Conservation (phyloP, 2,329 filamentous ascomycete species). For the Stagonosporopsis tanaceti region DNA sequence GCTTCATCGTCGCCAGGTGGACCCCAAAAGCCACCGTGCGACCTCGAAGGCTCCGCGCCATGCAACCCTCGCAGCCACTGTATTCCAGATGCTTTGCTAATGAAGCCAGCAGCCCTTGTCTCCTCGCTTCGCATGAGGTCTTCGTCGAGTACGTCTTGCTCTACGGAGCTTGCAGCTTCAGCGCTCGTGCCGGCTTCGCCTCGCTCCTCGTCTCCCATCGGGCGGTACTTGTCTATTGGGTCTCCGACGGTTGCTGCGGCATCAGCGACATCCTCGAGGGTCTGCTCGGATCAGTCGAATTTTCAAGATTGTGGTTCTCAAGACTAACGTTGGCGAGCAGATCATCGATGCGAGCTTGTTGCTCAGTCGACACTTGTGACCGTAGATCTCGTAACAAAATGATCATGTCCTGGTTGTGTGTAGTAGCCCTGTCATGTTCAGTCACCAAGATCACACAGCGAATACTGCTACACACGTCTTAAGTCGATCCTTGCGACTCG, state of each 20-base stretch:
- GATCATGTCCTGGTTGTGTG: slow-evolving; percentile 41
- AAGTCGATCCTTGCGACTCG: slow-evolving; percentile 45
- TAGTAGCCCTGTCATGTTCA: slow-evolving; percentile 32
- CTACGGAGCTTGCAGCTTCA: slow-evolving; percentile 36
- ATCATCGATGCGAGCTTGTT: slow-evolving; percentile 31
- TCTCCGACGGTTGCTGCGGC: slow-evolving; percentile 23
- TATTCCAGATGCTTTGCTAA: slow-evolving; percentile 35
- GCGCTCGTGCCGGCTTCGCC: slow-evolving; percentile 35
- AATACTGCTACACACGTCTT: slow-evolving; percentile 38
- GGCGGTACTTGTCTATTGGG: slow-evolving; percentile 21
- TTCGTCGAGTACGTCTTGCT: slow-evolving; percentile 35
- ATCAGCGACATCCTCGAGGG: slow-evolving; percentile 31
- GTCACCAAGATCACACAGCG: neutral
- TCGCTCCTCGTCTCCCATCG: slow-evolving; percentile 12
- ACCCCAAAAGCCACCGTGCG: slow-evolving; percentile 23
- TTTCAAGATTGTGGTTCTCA: neutral
- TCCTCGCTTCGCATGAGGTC: slow-evolving; percentile 31
- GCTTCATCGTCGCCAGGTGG: slow-evolving; percentile 26
- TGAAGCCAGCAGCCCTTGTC: slow-evolving; percentile 36
- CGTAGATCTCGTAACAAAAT: slow-evolving; percentile 35
- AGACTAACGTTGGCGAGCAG: slow-evolving; percentile 28
- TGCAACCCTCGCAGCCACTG: slow-evolving; percentile 35
- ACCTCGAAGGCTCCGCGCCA: slow-evolving; percentile 12
- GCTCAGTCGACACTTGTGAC: slow-evolving; percentile 14
- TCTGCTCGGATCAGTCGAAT: slow-evolving; percentile 19